These are phyloP conservation scores for Lentinula sp. DNA, from an alignment of 768 basidiomycete genomes.

Conservation along the genomic window DNA sequence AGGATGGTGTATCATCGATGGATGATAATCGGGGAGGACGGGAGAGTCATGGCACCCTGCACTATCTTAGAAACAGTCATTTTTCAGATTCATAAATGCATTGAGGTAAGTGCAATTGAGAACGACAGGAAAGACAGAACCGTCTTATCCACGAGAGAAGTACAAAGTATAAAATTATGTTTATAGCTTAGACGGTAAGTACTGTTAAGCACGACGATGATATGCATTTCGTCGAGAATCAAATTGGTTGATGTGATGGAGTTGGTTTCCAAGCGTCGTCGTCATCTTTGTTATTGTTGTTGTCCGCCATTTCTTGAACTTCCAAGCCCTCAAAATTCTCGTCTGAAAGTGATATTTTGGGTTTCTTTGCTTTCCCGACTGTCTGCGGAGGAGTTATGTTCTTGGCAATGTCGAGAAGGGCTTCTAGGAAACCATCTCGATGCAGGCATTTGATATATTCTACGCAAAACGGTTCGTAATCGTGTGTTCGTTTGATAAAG, in stretches of 20 bases:
- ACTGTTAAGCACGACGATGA: not conserved
- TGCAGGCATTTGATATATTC: slow-evolving; percentile 38
- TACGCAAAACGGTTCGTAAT: slow-evolving; percentile 59
- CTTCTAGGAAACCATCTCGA: slow-evolving; percentile 39
- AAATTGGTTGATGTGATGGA: not conserved
- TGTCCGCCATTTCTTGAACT: not conserved
- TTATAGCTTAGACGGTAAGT: no score
- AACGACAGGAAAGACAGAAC: no score
- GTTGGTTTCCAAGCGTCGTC: not conserved
- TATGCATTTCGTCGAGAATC: not conserved
- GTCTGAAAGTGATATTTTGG: not conserved
- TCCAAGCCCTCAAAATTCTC: not conserved
- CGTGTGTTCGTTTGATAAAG: slow-evolving; percentile 51
- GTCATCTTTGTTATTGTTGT: not conserved
- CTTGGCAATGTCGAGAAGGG: slow-evolving; percentile 25
- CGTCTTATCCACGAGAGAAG: no score
- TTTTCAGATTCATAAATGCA: not conserved
- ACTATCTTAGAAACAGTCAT: slow-evolving; percentile 39
- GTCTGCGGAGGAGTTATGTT: not conserved
- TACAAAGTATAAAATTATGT: no score
- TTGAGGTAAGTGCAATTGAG: not conserved
- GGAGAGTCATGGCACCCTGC: slow-evolving; percentile 42
- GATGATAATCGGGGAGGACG: slow-evolving; percentile 32
- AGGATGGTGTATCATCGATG: slow-evolving; percentile 17
- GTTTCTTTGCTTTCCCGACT: not conserved